A percentile compares a stretch with the other conserved stretches of the same genome.
phyloP scores from a whole-genome alignment of 1,284 basidiomycete genomes.

The Anthracocystis walkeri region DNA sequence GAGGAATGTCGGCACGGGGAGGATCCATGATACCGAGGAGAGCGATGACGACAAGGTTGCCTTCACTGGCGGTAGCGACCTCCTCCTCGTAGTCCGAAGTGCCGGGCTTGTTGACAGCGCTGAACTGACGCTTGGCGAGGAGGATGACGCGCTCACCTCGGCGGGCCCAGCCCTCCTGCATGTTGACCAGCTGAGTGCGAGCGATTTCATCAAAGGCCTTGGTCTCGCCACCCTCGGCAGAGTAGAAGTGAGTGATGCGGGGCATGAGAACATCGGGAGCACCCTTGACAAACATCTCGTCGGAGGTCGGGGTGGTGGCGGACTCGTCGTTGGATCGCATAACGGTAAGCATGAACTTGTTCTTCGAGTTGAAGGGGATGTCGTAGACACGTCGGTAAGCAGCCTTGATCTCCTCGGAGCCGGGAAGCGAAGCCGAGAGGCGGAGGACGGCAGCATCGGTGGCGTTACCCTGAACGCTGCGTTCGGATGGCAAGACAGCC shows the following conservation, averaged over 20 bases:
- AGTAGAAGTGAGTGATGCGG: conserved; percentile 60
- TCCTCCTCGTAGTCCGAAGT: conserved; percentile 34
- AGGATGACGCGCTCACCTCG: conserved; percentile 77
- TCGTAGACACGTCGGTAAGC: conserved; percentile 71
- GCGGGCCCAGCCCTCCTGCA: conserved; percentile 72
- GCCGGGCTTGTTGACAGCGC: conserved; percentile 25
- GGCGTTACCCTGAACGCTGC: conserved; percentile 76
- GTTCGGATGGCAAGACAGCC: conserved; percentile 27
- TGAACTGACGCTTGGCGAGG: conserved; percentile 70
- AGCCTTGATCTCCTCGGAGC: conserved; percentile 63
- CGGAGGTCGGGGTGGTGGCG: conserved; percentile 57
- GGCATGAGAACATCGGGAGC: conserved; percentile 70
- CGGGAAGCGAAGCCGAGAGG: conserved; percentile 73
- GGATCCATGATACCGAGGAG: conserved; percentile 78
- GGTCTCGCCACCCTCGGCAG: conserved; percentile 30
- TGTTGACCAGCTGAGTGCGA: conserved; percentile 31
- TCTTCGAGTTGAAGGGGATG: conserved; percentile 76
- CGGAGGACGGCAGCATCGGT: conserved; percentile 77
- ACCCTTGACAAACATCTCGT: conserved; percentile 59
- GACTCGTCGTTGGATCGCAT: conserved; percentile 67
- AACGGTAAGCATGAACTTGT: conserved; percentile 77
- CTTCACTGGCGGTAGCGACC: conserved; percentile 61
- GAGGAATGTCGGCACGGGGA: conserved; percentile 75
- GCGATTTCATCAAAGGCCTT: conserved; percentile 26
- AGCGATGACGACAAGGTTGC: conserved; percentile 75